phyloP scores from a whole-genome alignment of 495 filamentous ascomycete species.

The Hypoxylon cercidicola region DNA sequence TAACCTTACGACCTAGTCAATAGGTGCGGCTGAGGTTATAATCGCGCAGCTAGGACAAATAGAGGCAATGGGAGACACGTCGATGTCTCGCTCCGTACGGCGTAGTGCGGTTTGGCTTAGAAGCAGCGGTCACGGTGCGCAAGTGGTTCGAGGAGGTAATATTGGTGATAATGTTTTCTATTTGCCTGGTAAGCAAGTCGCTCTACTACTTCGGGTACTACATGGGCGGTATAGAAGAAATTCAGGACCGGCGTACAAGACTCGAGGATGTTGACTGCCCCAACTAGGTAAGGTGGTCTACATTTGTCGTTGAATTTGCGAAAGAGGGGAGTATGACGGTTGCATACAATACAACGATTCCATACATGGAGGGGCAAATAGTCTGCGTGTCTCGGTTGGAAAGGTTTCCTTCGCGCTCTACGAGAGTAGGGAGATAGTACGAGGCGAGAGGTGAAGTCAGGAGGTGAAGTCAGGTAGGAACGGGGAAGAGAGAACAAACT shows the following conservation, averaged over 20 bases:
- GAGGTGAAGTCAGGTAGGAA: conserved; percentile 6
- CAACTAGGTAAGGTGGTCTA: conserved; percentile 26
- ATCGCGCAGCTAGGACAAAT: background rate
- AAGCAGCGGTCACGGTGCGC: conserved; percentile 21
- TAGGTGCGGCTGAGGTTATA: conserved; percentile 1
- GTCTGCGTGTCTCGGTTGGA: conserved; percentile 9
- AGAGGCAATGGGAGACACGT: background rate
- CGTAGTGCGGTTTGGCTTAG: background rate
- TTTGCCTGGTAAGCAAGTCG: conserved; percentile 34
- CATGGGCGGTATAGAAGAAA: conserved; percentile 22
- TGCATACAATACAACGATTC: conserved; percentile 19
- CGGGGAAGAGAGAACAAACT: conserved; percentile 5
- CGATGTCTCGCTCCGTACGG: conserved; percentile 3
- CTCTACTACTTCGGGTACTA: conserved; percentile 18
- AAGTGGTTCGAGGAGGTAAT: conserved; percentile 21
- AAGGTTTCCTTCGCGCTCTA: background rate
- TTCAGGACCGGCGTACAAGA: conserved; percentile 17
- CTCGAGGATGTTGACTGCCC: conserved; percentile 6
- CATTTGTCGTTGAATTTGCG: conserved; percentile 20
- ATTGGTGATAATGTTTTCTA: conserved; percentile 29
- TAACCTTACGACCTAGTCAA: conserved; percentile 9
- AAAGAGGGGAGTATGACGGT: conserved; percentile 16
- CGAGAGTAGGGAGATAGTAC: conserved; percentile 2
- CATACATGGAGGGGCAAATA: conserved; percentile 34
- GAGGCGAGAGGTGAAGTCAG: background rate